Evolutionary conservation across 306 rosid genomes (phyloP), one percentile per base, ranked within the genome.

Genomic region (Glycine latifolia): DNA sequence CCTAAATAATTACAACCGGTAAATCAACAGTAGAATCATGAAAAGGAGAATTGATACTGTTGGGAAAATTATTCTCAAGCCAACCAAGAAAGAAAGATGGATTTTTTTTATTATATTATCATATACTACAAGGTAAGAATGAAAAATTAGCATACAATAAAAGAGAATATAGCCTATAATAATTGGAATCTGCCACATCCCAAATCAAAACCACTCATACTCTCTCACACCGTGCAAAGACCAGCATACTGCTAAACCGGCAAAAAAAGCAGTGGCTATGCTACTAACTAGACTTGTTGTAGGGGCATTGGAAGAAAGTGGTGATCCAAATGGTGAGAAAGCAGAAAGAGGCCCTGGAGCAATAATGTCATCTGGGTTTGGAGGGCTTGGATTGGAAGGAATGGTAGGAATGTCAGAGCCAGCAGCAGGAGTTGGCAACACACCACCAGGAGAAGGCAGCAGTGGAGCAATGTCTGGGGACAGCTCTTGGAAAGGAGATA

Each of bases 361-460:
- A 2, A 46, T 72, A 6, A 39, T 52, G 4, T 87, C 92, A 78
- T 94, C 97, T 35, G 97, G 98, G 84, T 92, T 91, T 56, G 93
- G 93, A 79, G 98, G 95, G 83, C 98, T 92, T 54, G 91, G 97
- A 81, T 83, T 92, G 41, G 98, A 90, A 74, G 98, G 97, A 83
- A 94, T 92, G 79, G 88, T 91, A 83, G 97, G 92, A 17, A 86
- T 84, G 11, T 89, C 87, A 63, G 89, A 85, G 37, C 89, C 90
- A 76, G 86, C 44, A 26, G 98, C 44, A 26, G 98, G 91, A 66
- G 90, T 84, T 2, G 93, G 86, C 63, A 89, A 75, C 26, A 75
- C 84, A n/a, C 76, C 91, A 39, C 97, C 98, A 8, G 92, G 86
- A 26, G 97, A 91, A 56, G 98, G 98, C 79, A 94, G 70, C 47